These are phyloP conservation scores for Hordeum pubiflorum DNA, from an alignment of 202 grass and related monocot genomes.

Conservation along the genomic window DNA sequence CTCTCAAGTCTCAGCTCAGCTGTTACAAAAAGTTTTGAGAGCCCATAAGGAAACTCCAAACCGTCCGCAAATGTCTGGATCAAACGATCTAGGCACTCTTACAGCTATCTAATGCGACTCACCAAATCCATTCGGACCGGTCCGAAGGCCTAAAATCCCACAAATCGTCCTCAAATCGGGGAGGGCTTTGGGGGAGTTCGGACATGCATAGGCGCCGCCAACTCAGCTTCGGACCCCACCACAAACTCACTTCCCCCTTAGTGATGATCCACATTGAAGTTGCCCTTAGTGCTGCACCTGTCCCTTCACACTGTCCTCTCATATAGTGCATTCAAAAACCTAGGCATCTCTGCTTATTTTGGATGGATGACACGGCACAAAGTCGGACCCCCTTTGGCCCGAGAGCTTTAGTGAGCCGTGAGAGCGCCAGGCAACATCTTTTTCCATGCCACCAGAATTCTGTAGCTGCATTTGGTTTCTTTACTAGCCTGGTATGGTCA, in stretches of 20 bases:
- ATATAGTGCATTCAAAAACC: neutral
- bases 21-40: constrained; percentile 7
- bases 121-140: no score
- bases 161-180: no score
- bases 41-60: neutral
- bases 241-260: no score
- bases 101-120: no score
- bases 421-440: neutral
- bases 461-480: neutral
- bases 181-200: no score
- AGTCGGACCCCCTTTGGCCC: neutral
- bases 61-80: no score
- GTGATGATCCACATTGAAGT: no score
- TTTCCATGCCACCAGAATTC: neutral
- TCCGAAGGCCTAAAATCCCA: no score
- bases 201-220: no score
- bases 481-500: neutral
- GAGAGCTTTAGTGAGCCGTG: constrained; percentile 16
- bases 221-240: no score
- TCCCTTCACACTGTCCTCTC: constrained; percentile 17
- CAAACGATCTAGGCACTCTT: no score
- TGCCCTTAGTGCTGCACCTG: constrained; percentile 1
- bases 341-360: constrained; percentile 16
- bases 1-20: neutral
- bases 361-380: constrained; percentile 25